Percentiles rank a stretch among this genome's conserved stretches.
These are phyloP conservation scores for Sphagnum fallax DNA, from an alignment of 228 moss, liverwort and hornwort species.

Conservation along the genomic window DNA sequence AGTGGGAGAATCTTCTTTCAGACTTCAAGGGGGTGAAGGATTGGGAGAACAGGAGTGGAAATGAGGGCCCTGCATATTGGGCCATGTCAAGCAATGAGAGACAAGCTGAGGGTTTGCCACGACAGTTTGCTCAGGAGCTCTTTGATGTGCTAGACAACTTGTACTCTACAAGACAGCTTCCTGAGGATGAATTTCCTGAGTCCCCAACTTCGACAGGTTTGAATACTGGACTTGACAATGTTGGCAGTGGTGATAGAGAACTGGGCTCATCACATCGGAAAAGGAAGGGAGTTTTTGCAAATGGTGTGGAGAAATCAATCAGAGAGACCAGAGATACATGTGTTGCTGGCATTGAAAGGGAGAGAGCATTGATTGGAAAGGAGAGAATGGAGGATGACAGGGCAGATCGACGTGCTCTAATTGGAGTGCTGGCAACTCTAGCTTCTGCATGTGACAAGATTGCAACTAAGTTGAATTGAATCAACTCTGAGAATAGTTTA, in stretches of 20 bases:
- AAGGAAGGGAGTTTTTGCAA: not conserved
- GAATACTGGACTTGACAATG: not conserved
- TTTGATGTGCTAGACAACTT: slow-evolving; percentile 37
- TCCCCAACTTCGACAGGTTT: not conserved
- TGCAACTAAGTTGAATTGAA: not conserved
- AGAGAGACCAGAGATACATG: not conserved
- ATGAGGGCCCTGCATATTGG: slow-evolving; percentile 6
- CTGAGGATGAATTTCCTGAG: not conserved
- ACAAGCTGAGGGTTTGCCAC: slow-evolving; percentile 38
- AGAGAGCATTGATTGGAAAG: not conserved
- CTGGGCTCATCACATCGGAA: not conserved
- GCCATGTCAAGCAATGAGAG: slow-evolving; percentile 39
- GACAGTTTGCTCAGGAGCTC: slow-evolving; percentile 52
- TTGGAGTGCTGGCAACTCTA: not conserved
- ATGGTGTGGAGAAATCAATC: not conserved
- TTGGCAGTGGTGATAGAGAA: not conserved
- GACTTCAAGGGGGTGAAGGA: slow-evolving; percentile 74
- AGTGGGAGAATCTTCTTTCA: slow-evolving; percentile 73
- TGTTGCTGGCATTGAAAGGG: not conserved
- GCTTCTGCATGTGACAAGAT: not conserved
- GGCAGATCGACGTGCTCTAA: not conserved
- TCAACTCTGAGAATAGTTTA: not conserved
- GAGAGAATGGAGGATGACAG: not conserved
- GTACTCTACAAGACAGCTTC: slow-evolving; percentile 3
- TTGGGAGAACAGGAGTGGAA: slow-evolving; percentile 51